A percentile compares a stretch with the other conserved stretches of the same genome.
Evolutionary conservation across 768 basidiomycete genomes (phyloP).

Genomic region (Crassisporium funariophilum): DNA sequence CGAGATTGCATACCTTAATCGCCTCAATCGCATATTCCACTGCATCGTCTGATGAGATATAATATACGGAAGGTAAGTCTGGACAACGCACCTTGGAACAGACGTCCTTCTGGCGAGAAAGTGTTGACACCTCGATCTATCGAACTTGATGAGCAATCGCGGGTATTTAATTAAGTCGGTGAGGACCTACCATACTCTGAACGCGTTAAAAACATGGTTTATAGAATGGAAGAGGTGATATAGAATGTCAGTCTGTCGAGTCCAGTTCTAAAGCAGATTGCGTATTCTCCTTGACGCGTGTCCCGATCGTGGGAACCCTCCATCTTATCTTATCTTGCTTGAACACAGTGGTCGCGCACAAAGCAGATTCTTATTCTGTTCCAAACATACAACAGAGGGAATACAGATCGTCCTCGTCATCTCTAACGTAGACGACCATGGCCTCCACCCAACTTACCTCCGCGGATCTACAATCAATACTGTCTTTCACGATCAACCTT

Average conservation of each 20-base stretch:
- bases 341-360: neutral
- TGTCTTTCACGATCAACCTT: constrained; percentile 69
- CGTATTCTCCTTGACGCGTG: constrained; percentile 46
- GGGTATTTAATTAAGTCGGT: neutral
- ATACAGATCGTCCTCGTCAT: constrained; percentile 5
- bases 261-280: constrained; percentile 29
- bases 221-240: constrained; percentile 22
- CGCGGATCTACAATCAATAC: constrained; percentile 57
- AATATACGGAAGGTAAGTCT: constrained; percentile 1
- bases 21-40: constrained; percentile 99
- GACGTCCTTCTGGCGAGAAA: constrained; percentile 96
- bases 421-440: constrained; percentile 29
- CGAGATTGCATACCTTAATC: constrained; percentile 72
- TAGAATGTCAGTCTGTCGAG: constrained; percentile 21
- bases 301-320: constrained; percentile 44
- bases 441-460: constrained; percentile 41
- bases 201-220: constrained; percentile 87
- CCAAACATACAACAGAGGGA: no score
- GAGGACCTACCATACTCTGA: constrained; percentile 83
- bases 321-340: constrained; percentile 37
- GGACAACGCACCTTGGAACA: constrained; percentile 85
- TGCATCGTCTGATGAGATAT: constrained; percentile 34
- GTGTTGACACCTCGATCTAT: constrained; percentile 97
- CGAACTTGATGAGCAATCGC: constrained; percentile 1
- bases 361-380: no score